Conservation (phyloP, 2,329 filamentous ascomycete genomes). For the Alternaria longipes region DNA sequence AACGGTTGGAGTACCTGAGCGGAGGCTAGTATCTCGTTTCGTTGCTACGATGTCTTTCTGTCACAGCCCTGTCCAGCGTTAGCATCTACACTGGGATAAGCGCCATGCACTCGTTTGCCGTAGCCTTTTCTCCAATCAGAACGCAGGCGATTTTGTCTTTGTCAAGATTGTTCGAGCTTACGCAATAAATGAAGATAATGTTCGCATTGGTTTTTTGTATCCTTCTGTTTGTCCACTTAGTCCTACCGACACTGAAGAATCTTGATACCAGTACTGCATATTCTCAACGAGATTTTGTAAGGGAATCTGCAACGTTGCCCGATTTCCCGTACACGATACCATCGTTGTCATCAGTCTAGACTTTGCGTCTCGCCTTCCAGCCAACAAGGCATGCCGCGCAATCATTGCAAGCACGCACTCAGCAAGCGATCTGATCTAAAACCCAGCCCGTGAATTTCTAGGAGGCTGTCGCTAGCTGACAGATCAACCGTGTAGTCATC, state of each 20-base stretch:
- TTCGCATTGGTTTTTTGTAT: constrained; percentile 56
- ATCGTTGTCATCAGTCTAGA: constrained; percentile 42
- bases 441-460: constrained; percentile 48
- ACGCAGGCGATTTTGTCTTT: constrained; percentile 58
- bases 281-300: constrained; percentile 59
- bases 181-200: constrained; percentile 55
- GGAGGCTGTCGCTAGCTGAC: no score
- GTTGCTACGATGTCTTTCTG: neutral
- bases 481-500: no score
- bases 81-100: constrained; percentile 58
- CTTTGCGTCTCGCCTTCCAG: constrained; percentile 53
- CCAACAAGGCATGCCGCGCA: constrained; percentile 57
- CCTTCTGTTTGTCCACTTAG: constrained; percentile 51
- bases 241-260: constrained; percentile 57
- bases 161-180: constrained; percentile 52
- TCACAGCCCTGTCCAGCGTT: constrained; percentile 5
- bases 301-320: constrained; percentile 53
- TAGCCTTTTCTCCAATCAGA: constrained; percentile 56
- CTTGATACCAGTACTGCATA: constrained; percentile 58
- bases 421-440: constrained; percentile 55
- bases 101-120: constrained; percentile 57
- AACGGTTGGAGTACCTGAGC: neutral
- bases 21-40: neutral
- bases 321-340: constrained; percentile 47
- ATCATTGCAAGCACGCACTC: constrained; percentile 59